These are phyloP conservation scores for Phytopythium delawarense DNA, from an alignment of 352 stramenopile species.

Conservation along the genomic window DNA sequence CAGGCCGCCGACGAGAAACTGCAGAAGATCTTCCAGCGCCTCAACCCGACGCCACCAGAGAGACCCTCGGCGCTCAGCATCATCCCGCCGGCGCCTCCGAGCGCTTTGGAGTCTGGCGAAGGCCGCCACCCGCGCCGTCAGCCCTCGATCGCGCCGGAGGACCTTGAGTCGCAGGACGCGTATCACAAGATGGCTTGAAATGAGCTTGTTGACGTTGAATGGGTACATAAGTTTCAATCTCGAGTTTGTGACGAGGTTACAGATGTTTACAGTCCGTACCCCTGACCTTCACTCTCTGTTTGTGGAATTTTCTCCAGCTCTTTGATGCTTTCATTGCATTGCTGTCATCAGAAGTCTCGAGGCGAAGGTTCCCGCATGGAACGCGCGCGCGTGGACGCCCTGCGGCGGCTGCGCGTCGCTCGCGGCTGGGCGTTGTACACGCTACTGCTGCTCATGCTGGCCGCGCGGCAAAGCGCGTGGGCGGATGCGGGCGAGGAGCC, in stretches of 20 bases:
- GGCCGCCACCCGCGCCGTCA: neutral
- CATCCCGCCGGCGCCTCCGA: neutral
- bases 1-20: slow-evolving; percentile 18
- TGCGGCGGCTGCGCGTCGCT: slow-evolving; percentile 1
- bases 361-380: slow-evolving; percentile 1
- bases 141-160: neutral
- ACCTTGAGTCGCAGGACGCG: neutral
- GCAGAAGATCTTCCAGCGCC: slow-evolving; percentile 19
- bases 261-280: neutral
- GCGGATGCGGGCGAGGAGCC: slow-evolving; percentile 12
- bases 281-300: neutral
- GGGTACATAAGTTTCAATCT: neutral
- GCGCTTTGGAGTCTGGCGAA: neutral
- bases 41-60: slow-evolving; percentile 8
- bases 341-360: neutral
- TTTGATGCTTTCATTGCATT: neutral
- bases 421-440: slow-evolving; percentile 23
- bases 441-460: slow-evolving; percentile 21
- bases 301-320: slow-evolving; percentile 3
- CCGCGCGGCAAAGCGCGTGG: slow-evolving; percentile 19
- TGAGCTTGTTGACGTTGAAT: neutral
- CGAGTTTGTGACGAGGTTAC: neutral
- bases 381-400: slow-evolving; percentile 1
- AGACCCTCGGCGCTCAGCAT: neutral
- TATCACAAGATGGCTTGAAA: slow-evolving; percentile 1